Base-by-base conservation (phyloP, 768 basidiomycete species). In the Amyloporia xantha region DNA sequence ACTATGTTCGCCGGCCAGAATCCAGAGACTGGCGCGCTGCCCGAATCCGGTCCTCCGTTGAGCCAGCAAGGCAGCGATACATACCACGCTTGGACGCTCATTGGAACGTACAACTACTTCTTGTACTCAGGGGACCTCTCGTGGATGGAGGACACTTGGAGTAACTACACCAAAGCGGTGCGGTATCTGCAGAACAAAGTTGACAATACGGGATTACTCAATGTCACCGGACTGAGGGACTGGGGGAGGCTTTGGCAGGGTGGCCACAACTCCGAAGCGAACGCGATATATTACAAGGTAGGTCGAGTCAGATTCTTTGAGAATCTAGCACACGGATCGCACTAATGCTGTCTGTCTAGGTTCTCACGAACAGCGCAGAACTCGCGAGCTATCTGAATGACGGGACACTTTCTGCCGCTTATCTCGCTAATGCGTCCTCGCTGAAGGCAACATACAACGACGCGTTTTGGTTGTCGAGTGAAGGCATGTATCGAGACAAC, bases 31-130 rank as follows among this genome's bases (percentile, higher is more conserved):
- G 79, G 80, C 5, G 77, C 78, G 0, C 66, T 81, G 0, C 78
- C 77, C 1, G 77, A 79, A 54, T 78, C 77, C 1, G 78, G 63
- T 1, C 65, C 63, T 66, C 25, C 78, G 66, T 44, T 77, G 67
- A 41, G 61, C 71, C 43, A 78, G 67, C 53, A 71, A 68, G 60
- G 67, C 61, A 50, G 75, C 69, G 48, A 66, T 54, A 81, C 79
- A 0, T 82, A 82, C 53, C 78, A 80, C 58, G 70, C 69, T 19
- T 81, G 78, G 78, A 80, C 79, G 15, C 65, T 82, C 21, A 75
- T 82, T 51, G 79, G 79, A n/a, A 73, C 59, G 47, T 55, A 79
- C 59, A 81, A 80, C 57, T 82, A 82, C 59, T 74, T 68, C 52
- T 59, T 79, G 4, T 82, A 73, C 55, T 72, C 76, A 1, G 79